Conservation (phyloP, 2,329 filamentous ascomycete genomes). For the Talaromyces piceae region DNA sequence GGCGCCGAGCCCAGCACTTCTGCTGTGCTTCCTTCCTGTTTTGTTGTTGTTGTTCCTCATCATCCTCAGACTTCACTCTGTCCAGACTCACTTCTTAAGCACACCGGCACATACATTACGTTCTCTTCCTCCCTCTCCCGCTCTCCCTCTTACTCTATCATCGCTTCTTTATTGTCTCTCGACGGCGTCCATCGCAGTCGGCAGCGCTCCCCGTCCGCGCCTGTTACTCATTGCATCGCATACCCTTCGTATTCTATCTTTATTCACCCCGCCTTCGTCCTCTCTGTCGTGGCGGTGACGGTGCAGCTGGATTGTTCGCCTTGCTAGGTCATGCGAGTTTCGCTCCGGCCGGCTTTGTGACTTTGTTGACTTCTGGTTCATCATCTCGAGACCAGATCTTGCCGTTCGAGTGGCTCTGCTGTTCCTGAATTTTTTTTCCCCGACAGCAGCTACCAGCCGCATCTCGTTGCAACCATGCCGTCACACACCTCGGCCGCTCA, state of each 20-base stretch:
- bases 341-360: neutral
- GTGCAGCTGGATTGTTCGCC: neutral
- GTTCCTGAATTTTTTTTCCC: too few relatives aligned
- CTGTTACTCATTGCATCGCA: constrained; percentile 9
- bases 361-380: neutral
- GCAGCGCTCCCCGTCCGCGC: constrained; percentile 6
- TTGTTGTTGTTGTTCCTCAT: neutral
- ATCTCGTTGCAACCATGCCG: constrained; percentile 40
- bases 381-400: neutral
- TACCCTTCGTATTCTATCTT: constrained; percentile 12
- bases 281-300: neutral
- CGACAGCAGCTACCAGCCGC: neutral
- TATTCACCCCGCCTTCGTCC: too few relatives aligned
- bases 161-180: constrained; percentile 13
- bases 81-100: constrained; percentile 14
- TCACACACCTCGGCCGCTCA: constrained; percentile 51
- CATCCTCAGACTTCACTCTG: neutral
- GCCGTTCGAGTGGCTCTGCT: neutral
- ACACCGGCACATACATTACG: neutral
- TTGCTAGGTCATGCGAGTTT: constrained; percentile 6
- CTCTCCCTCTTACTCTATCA: neutral
- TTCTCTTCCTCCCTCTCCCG: neutral
- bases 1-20: constrained; percentile 6
- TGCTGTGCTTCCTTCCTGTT: neutral
- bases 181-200: constrained; percentile 11